phyloP scores from a whole-genome alignment of 2,329 filamentous ascomycete genomes.

The Fusarium sp. region DNA sequence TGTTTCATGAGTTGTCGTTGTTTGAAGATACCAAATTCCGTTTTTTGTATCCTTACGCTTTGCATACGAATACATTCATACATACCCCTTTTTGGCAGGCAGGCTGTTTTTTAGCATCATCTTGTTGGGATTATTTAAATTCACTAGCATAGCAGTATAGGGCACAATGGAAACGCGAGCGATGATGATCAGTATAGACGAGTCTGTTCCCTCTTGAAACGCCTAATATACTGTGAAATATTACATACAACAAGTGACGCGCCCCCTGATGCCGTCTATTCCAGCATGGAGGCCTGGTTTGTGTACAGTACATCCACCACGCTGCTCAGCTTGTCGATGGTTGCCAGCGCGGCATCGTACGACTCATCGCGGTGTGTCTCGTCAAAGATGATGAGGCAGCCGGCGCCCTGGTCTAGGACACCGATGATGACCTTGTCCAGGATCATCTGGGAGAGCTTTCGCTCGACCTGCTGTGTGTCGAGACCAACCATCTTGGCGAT shows the following conservation, averaged over 20 bases:
- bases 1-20: slow-evolving; percentile 28
- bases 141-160: slow-evolving; percentile 17
- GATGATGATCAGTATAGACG: slow-evolving; percentile 39
- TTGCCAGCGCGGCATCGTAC: slow-evolving; percentile 93
- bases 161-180: slow-evolving; percentile 21
- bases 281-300: slow-evolving; percentile 94
- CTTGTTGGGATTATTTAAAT: slow-evolving; percentile 14
- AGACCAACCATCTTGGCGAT: slow-evolving; percentile 98
- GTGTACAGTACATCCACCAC: slow-evolving; percentile 98
- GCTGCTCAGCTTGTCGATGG: slow-evolving; percentile 95
- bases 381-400: slow-evolving; percentile 96
- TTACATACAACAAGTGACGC: slow-evolving; percentile 46
- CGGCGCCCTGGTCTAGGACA: slow-evolving; percentile 96
- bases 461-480: slow-evolving; percentile 95
- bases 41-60: slow-evolving; percentile 26
- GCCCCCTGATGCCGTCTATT: slow-evolving; percentile 64
- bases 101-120: slow-evolving; percentile 1
- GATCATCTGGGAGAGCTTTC: slow-evolving; percentile 99
- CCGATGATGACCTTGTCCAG: slow-evolving; percentile 98
- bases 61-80: slow-evolving; percentile 4
- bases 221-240: slow-evolving; percentile 48
- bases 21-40: slow-evolving; percentile 41
- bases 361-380: slow-evolving; percentile 93
- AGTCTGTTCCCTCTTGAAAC: slow-evolving; percentile 46
- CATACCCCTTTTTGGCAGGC: slow-evolving; percentile 21